Evolutionary conservation across 257 asterid genomes (phyloP).

Genomic region (Salvia hispanica): DNA sequence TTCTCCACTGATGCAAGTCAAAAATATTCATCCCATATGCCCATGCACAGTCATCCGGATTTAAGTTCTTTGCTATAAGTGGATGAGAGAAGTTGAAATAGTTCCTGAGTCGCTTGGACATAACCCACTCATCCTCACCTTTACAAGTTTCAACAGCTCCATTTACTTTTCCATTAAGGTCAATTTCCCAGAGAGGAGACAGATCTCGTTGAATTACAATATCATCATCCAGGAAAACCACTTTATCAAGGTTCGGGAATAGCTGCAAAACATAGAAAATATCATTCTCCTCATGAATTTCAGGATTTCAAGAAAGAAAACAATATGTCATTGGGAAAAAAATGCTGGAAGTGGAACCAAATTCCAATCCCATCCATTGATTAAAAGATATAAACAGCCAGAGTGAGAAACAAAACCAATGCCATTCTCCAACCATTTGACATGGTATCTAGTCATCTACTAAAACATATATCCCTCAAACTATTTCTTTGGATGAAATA

Average conservation of each 20-base stretch:
- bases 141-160: conserved; percentile 99
- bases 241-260: conserved; percentile 93
- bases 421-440: conserved; percentile 8
- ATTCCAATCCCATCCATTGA: conserved; percentile 20
- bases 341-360: neutral
- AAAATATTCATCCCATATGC: conserved; percentile 98
- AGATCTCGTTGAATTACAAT: conserved; percentile 89
- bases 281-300: conserved; percentile 28
- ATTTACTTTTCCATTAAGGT: conserved; percentile 85
- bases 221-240: conserved; percentile 97
- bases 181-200: conserved; percentile 88
- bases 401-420: conserved; percentile 1
- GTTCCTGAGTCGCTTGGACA: conserved; percentile 87
- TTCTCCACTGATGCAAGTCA: conserved; percentile 83
- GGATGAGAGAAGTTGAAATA: conserved; percentile 99
- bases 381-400: conserved; percentile 16
- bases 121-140: conserved; percentile 97
- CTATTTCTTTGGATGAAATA: neutral
- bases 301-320: no score
- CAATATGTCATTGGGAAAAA: neutral
- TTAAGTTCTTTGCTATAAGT: conserved; percentile 68
- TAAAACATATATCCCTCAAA: conserved; percentile 11
- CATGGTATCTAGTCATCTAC: conserved; percentile 2
- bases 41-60: conserved; percentile 98
- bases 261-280: conserved; percentile 62